phyloP scores from a whole-genome alignment of 768 basidiomycete genomes.

The Termitomyces sp. region DNA sequence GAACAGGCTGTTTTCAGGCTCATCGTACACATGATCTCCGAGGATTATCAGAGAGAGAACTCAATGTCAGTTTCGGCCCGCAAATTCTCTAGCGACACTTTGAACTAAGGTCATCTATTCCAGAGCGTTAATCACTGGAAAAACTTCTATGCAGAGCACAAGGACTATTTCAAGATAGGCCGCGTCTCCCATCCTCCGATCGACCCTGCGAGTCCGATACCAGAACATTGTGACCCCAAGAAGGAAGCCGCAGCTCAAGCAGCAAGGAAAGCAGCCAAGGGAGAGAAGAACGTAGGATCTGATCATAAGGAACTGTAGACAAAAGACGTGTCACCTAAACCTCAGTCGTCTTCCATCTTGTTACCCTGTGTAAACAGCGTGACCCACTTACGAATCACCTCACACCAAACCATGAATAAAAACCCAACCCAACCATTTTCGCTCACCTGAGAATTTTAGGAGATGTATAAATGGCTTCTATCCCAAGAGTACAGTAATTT shows the following conservation, averaged over 20 bases:
- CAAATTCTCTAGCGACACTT: background rate
- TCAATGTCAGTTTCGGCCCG: slow-evolving; percentile 44
- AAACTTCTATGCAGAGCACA: slow-evolving; percentile 78
- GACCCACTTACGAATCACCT: too few species aligned
- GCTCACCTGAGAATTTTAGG: too few species aligned
- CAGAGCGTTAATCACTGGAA: slow-evolving; percentile 88
- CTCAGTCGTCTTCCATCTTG: background rate
- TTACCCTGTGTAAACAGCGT: background rate
- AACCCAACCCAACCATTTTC: too few species aligned
- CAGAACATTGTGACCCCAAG: slow-evolving; percentile 68
- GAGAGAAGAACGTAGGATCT: slow-evolving; percentile 16
- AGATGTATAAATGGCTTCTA: too few species aligned
- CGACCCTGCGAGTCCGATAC: slow-evolving; percentile 71
- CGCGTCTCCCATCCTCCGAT: slow-evolving; percentile 71
- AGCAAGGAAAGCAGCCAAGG: slow-evolving; percentile 17
- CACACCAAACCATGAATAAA: too few species aligned
- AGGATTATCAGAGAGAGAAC: slow-evolving; percentile 68
- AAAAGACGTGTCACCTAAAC: background rate
- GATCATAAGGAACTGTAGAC: slow-evolving; percentile 34
- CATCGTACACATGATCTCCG: slow-evolving; percentile 91
- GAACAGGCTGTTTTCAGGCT: slow-evolving; percentile 87
- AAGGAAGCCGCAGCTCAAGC: slow-evolving; percentile 36
- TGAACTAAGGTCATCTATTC: background rate
- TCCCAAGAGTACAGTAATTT: too few species aligned
- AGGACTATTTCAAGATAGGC: slow-evolving; percentile 75